These are phyloP conservation scores for Phytopythium sindhum DNA, from an alignment of 352 stramenopile species.

Conservation along the genomic window DNA sequence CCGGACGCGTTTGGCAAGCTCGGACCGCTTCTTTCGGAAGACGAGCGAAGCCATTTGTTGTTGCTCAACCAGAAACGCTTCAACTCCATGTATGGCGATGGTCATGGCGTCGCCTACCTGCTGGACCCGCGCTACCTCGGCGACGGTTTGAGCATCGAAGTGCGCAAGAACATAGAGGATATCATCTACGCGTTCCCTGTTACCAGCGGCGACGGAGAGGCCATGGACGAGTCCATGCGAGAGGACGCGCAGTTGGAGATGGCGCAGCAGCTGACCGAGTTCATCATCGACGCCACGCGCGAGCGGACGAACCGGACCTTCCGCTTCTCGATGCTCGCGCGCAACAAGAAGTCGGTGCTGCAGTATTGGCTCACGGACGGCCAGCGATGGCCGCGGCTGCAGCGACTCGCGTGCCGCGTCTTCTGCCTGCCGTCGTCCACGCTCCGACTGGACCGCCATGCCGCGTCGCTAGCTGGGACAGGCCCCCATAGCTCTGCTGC, in stretches of 20 bases:
- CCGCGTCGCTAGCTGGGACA: background rate
- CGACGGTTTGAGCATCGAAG: slow-evolving; percentile 13
- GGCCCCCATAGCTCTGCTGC: background rate
- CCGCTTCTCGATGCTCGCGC: slow-evolving; percentile 25
- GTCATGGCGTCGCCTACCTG: slow-evolving; percentile 37
- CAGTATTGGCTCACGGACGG: slow-evolving; percentile 36
- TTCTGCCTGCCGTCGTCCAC: slow-evolving; percentile 23
- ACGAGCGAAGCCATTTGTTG: slow-evolving; percentile 13
- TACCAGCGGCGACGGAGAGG: background rate
- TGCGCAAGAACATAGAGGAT: slow-evolving; percentile 33
- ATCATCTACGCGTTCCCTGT: slow-evolving; percentile 21
- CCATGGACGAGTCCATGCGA: background rate
- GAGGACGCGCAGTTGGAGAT: slow-evolving; percentile 20
- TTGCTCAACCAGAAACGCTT: slow-evolving; percentile 28
- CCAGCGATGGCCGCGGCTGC: slow-evolving; percentile 23
- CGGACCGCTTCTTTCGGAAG: slow-evolving; percentile 1
- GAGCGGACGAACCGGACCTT: slow-evolving; percentile 16
- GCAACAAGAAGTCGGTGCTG: slow-evolving; percentile 24
- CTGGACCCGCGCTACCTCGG: slow-evolving; percentile 26
- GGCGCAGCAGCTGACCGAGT: slow-evolving; percentile 28
- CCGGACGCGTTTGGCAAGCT: slow-evolving; percentile 15
- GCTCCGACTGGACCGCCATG: background rate
- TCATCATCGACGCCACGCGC: slow-evolving; percentile 24
- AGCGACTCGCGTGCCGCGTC: slow-evolving; percentile 21
- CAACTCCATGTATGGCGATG: slow-evolving; percentile 38